Evolutionary conservation across 805 yeast species (phyloP), one percentile per base, ranked within the genome.

Genomic region (Citeromyces nyonsensis): DNA sequence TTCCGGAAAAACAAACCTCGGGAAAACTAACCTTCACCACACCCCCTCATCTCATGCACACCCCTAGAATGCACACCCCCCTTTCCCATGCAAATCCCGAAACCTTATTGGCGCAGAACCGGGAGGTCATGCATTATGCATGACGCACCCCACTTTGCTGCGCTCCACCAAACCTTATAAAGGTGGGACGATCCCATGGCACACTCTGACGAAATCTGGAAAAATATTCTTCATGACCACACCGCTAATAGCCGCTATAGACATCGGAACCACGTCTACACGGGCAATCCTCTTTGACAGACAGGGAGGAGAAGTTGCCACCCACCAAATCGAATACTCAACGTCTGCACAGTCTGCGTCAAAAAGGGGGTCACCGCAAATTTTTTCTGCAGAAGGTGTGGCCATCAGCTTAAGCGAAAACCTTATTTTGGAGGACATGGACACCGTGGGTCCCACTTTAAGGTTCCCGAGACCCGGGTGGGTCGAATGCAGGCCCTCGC

Each of bases 401-500:
- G 74, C 81, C 14, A 70, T 78, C 44, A 65, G 70, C 34, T 45
- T 45, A 45, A 63, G 55, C 37, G 72, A 66, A 38, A 61, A 65
- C 39, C 54, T 78, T 33, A 79, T 70, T 43, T 71, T 78, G 40
- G 86, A 78, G 52, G 71, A 69, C 41, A 59, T 59, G 47, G 50
- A 62, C 20, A 52, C 62, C 25, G 61, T 56, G 15, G 74, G 72
- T 24, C 85, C 86, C 32, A 79, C 91, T n/a, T 57, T 79, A 34
- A 55, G 73, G 37, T 79, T 75, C 51, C 88, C 91, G 3, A 67
- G 71, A 40, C 85, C 88, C 2, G 91, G 93, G 24, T 85, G 95
- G 95, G 91, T 84, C 25, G 95, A 86, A 57, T 85, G 91, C 55
- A 79, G 80, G 61, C 95, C 95, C 8, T 68, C 69, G 33, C 85